These are phyloP conservation scores for Prunus persica DNA, from an alignment of 306 rosid species.

Conservation along the genomic window DNA sequence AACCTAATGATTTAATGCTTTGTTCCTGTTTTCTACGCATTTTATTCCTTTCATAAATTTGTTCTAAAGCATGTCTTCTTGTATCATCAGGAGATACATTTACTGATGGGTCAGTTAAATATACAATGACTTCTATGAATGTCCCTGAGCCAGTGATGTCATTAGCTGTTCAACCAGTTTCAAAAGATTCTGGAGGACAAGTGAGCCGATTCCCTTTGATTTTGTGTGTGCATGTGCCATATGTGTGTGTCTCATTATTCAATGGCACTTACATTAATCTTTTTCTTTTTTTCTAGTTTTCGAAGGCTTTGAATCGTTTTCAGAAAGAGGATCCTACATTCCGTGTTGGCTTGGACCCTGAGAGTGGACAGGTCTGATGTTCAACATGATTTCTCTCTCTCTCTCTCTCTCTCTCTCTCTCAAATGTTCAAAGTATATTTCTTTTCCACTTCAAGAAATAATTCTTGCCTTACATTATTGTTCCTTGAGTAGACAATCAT, in stretches of 20 bases:
- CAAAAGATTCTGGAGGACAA: conserved; percentile 98
- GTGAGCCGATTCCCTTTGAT: conserved; percentile 48
- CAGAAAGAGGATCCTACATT: conserved; percentile 98
- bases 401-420: conserved; percentile 3
- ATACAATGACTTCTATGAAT: conserved; percentile 99
- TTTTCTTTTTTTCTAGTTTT: conserved; percentile 53
- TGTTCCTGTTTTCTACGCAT: conserved; percentile 4
- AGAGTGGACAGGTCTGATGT: conserved; percentile 87
- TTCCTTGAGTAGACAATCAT: conserved; percentile 70
- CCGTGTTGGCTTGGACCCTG: conserved; percentile 96
- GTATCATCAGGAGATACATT: conserved; percentile 85
- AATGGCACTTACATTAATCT: conserved; percentile 15
- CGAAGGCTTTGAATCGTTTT: conserved; percentile 96
- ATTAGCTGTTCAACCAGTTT: conserved; percentile 93
- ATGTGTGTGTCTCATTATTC: not conserved
- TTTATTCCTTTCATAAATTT: not conserved
- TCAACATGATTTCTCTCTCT: conserved; percentile 1
- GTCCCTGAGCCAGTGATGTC: conserved; percentile 99
- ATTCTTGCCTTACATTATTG: conserved; percentile 17
- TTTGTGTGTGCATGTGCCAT: conserved; percentile 3
- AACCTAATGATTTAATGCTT: conserved; percentile 14
- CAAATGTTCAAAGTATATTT: not conserved
- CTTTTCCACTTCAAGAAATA: conserved; percentile 11
- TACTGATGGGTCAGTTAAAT: conserved; percentile 85
- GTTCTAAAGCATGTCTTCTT: conserved; percentile 15